Base-by-base conservation (phyloP, 2,329 filamentous ascomycete species). In the Aspergillus hortae region DNA sequence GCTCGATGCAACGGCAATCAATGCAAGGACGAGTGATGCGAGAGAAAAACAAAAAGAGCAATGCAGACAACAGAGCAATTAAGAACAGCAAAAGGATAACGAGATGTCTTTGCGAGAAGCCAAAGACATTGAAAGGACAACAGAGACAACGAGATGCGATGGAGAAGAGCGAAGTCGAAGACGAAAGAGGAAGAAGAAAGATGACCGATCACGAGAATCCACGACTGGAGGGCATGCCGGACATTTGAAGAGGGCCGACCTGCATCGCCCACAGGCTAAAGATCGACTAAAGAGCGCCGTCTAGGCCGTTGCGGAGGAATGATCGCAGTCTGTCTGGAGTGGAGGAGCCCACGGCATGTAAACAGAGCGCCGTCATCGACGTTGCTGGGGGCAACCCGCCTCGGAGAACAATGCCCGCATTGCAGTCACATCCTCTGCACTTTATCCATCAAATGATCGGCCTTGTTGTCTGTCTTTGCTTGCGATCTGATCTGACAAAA, bases 331-430 rank as follows among this genome's bases (percentile, higher is more conserved):
- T 9, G 40, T 12, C 14, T n/a, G 15, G 27, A 30, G 27, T 30
- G 27, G 27, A 30, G 27, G 27, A 30, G 27, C 27, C 27, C 27
- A 30, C 23, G 19, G 17, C 15, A 59, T 58, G 63, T 68, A 69
- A 69, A 69, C 67, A 69, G 56, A 52, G 57, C 63, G 60, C 59
- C 58, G 59, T 53, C 50, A 56, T 54, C 42, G 53, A 49, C 50
- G 67, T 68, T 68, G 66, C 63, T 55, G 56, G 57, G 64, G 67
- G 67, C 66, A 69, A 69, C 67, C 46, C 41, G 27, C 27, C 27
- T 30, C 10, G 27, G 27, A 30, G 27, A 30, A 30, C 27, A 10
- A 30, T 10, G 27, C 9, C 27, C 27, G 10, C 7, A 30, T 30
- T 30, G 27, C 27, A 9, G 7, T 30, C 27, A 3, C 27, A 30